These are phyloP conservation scores for Paramecium bursaria DNA, from an alignment of 73 alveolate species.

Conservation along the genomic window DNA sequence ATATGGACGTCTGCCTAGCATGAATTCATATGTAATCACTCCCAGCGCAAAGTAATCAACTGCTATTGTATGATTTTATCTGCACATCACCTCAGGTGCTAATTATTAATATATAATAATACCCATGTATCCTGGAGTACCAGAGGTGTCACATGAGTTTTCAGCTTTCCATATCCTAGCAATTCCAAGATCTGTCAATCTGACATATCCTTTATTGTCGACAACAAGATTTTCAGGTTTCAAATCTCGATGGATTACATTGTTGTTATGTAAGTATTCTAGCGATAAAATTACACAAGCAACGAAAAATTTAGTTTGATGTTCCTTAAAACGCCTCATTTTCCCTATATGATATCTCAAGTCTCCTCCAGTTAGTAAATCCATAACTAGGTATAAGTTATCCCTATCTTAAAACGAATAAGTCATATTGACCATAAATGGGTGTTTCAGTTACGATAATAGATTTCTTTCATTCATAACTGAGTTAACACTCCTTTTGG, in stretches of 20 bases:
- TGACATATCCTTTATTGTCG: conserved; percentile 86
- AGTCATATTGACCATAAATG: conserved; percentile 91
- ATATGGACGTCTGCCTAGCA: conserved; percentile 91
- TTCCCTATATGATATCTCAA: conserved; percentile 90
- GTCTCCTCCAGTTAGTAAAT: conserved; percentile 96
- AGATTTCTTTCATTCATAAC: conserved; percentile 85
- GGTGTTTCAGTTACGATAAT: conserved; percentile 77
- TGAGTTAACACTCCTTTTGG: conserved; percentile 81
- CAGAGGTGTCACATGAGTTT: conserved; percentile 94
- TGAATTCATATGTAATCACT: conserved; percentile 75
- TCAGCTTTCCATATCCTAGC: conserved; percentile 87
- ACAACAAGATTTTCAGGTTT: conserved; percentile 97
- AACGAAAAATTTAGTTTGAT: conserved; percentile 87
- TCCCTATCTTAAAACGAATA: conserved; percentile 95
- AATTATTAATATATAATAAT: conserved; percentile 11
- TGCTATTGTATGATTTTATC: conserved; percentile 72
- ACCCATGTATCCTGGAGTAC: conserved; percentile 98
- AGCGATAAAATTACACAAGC: conserved; percentile 92
- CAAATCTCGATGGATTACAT: conserved; percentile 93
- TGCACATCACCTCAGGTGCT: conserved; percentile 81
- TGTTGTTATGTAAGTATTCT: conserved; percentile 92
- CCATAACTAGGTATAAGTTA: conserved; percentile 91
- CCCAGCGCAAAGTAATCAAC: conserved; percentile 80
- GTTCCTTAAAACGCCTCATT: conserved; percentile 88
- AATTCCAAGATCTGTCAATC: conserved; percentile 95